Evolutionary conservation across 139 green algal species (phyloP).

Genomic region (Chlamydomonas incerta): DNA sequence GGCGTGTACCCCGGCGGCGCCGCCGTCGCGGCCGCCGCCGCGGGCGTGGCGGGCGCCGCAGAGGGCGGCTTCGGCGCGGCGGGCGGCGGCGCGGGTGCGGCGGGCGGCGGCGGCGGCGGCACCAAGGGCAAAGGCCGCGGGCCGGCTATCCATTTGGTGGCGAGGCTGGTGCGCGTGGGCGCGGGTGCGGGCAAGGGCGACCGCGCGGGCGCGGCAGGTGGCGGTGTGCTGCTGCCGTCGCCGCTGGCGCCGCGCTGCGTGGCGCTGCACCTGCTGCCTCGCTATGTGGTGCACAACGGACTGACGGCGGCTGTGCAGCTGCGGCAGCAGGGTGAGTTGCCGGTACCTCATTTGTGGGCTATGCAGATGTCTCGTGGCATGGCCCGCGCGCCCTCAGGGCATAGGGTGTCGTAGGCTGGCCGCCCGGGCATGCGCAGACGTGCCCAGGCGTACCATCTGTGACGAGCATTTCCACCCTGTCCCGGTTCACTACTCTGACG

Average conservation of each 20-base stretch:
- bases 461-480: too few relatives aligned
- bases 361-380: too few relatives aligned
- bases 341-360: too few relatives aligned
- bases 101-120: conserved; percentile 8
- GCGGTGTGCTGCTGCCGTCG: not conserved
- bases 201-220: not conserved
- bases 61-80: not conserved
- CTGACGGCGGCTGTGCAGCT: conserved; percentile 75
- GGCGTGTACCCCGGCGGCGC: not conserved
- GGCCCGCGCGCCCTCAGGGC: too few relatives aligned
- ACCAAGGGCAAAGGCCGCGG: not conserved
- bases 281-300: conserved; percentile 81
- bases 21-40: not conserved
- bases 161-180: conserved; percentile 25
- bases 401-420: too few relatives aligned
- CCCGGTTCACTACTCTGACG: too few relatives aligned
- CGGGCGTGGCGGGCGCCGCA: not conserved
- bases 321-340: conserved; percentile 61
- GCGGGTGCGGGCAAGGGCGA: not conserved
- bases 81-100: not conserved
- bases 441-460: too few relatives aligned
- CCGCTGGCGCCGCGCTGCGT: conserved; percentile 3
- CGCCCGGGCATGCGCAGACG: too few relatives aligned
- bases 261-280: conserved; percentile 81
- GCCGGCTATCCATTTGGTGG: conserved; percentile 24